A percentile compares a stretch with the other conserved stretches of the same genome.
phyloP scores from a whole-genome alignment of 495 filamentous ascomycete species.

The Talaromyces proteolyticus region DNA sequence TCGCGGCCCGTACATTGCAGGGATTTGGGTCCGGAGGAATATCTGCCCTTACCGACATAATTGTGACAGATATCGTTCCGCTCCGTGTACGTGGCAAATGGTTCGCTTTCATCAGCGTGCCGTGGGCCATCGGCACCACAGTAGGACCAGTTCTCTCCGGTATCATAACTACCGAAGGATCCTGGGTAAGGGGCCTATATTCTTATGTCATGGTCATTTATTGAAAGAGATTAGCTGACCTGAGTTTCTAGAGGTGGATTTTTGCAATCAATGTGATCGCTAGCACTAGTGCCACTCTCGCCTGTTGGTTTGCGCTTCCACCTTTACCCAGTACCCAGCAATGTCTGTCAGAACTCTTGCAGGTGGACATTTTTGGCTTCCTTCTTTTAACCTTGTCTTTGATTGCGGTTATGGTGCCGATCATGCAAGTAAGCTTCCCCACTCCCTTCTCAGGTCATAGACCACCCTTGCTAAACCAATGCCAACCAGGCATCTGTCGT shows the following conservation, averaged over 20 bases:
- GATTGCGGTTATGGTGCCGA: conserved; percentile 34
- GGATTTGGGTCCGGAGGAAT: conserved; percentile 32
- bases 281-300: not conserved
- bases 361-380: conserved; percentile 44
- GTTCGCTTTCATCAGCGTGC: not conserved
- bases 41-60: conserved; percentile 54
- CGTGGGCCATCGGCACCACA: conserved; percentile 29
- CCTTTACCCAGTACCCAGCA: not conserved
- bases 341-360: conserved; percentile 2
- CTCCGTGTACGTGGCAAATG: conserved; percentile 19
- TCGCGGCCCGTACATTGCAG: not conserved
- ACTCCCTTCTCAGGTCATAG: no score
- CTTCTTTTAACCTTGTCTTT: conserved; percentile 35
- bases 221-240: not conserved
- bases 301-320: not conserved
- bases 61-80: conserved; percentile 59
- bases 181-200: not conserved
- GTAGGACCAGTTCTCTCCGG: conserved; percentile 21
- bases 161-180: conserved; percentile 5
- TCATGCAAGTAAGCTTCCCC: conserved; percentile 49
- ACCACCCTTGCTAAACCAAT: no score
- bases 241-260: not conserved
- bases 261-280: not conserved
- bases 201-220: not conserved
- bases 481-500: no score